Evolutionary conservation across 2,329 filamentous ascomycete genomes (phyloP), one percentile per base, ranked within the genome.

Genomic region (Alternaria atra): DNA sequence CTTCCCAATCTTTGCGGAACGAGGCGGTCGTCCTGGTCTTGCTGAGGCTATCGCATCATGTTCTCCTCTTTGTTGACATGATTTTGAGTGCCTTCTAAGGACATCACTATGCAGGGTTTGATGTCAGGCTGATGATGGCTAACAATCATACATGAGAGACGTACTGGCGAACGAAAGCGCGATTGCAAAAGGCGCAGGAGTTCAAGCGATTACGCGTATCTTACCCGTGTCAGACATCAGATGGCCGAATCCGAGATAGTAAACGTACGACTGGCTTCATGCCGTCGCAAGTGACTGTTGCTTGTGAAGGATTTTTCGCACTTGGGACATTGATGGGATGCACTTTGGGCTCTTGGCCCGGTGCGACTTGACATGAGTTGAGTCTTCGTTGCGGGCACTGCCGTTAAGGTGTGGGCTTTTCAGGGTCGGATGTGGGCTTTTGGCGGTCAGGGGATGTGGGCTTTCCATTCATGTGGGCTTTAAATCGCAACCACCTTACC

Each of bases 401-500:
- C 23, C 0, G 47, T 13, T 23, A 9, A 10, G n/a, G 35, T 40
- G 50, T 52, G 46, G 32, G 50, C 34, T 52, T 37, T 52, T 17
- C 23, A 15, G 6, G 23, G 25, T 30, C 30, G 35, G n/a, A 52
- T 37, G 50, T 52, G 50, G 50, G 46, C 17, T 50, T 52, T 27
- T 10, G 10, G 27, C 23, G 30, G 4, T 17, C 15, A 30, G n/a
- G 15, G 15, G 12, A 17, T 30, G 60, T 65, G 63, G 63, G 60
- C 30, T 52, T 63, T 63, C 39, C 40, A 40, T 35, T 42, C 20
- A 44, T 53, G 60, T 66, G 60, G 58, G 61, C 27, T 58, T 66
- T 63, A 13, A 13, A 29, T 29, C 29, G 61, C 35, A 3, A 8
- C 20, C 42, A 23, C 53, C 34, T 48, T 57, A 25, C 44, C 52